phyloP scores from a whole-genome alignment of 1,284 basidiomycete genomes.

The Tilletia indica region DNA sequence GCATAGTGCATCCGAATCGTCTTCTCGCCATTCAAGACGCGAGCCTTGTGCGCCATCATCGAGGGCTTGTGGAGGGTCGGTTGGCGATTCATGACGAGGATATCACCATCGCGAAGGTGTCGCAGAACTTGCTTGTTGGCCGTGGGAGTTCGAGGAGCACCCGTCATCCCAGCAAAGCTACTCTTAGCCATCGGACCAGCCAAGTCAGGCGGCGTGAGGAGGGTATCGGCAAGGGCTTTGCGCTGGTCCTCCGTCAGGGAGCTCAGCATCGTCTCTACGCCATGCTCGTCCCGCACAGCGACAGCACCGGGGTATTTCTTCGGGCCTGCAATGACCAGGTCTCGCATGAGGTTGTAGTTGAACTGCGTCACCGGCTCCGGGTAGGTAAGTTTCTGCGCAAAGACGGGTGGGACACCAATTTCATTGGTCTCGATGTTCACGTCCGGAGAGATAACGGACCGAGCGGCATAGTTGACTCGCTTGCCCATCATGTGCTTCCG shows the following conservation, averaged over 20 bases:
- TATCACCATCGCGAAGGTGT: constrained; percentile 91
- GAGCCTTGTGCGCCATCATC: constrained; percentile 98
- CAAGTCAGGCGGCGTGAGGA: constrained; percentile 83
- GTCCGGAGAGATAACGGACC: constrained; percentile 98
- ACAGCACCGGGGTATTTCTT: constrained; percentile 87
- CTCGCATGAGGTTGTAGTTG: constrained; percentile 85
- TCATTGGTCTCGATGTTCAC: constrained; percentile 99
- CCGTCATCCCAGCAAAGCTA: constrained; percentile 51
- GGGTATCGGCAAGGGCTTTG: constrained; percentile 93
- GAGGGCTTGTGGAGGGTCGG: constrained; percentile 99
- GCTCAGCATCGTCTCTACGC: constrained; percentile 59
- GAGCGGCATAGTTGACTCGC: constrained; percentile 97
- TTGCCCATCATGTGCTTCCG: constrained; percentile 99
- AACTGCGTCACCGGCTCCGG: constrained; percentile 92
- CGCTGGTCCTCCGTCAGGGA: constrained; percentile 80
- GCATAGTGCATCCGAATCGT: constrained; percentile 99
- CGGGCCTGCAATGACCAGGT: constrained; percentile 88
- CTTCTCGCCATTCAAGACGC: constrained; percentile 90
- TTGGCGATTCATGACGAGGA: constrained; percentile 94
- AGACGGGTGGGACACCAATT: constrained; percentile 96
- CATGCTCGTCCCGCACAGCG: constrained; percentile 94
- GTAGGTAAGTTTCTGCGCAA: constrained; percentile 94
- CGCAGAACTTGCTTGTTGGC: constrained; percentile 97
- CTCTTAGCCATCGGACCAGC: constrained; percentile 56
- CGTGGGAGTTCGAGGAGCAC: constrained; percentile 54